Percentiles rank a stretch among this genome's conserved stretches.
Conservation (phyloP, 2,329 filamentous ascomycete species). For the Gnomoniopsis sp. region DNA sequence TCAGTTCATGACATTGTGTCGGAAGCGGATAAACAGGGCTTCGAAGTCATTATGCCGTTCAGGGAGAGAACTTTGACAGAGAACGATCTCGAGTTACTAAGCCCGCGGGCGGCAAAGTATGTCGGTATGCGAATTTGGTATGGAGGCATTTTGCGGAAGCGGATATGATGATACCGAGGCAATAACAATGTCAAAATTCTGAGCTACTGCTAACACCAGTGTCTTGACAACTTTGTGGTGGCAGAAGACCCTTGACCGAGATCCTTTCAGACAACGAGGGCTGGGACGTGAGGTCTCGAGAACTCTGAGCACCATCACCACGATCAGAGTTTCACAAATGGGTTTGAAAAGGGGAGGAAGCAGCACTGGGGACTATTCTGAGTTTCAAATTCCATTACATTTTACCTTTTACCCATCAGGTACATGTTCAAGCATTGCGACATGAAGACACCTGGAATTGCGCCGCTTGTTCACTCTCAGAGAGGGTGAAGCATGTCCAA, state of each 20-base stretch:
- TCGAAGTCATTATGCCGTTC: conserved; percentile 26
- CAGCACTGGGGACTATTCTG: no score
- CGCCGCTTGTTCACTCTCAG: no score
- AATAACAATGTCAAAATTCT: not conserved
- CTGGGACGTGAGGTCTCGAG: no score
- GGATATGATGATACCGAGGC: not conserved
- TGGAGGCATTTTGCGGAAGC: conserved; percentile 42
- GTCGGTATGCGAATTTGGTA: conserved; percentile 54
- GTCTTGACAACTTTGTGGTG: not conserved
- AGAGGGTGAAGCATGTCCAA: no score
- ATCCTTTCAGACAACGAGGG: no score
- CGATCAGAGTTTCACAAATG: no score
- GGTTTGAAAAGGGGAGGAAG: no score
- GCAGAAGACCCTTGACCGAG: no score
- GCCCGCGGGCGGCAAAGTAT: conserved; percentile 62
- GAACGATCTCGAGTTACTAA: conserved; percentile 55
- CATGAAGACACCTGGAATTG: not conserved
- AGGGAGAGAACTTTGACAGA: conserved; percentile 24
- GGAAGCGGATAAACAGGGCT: conserved; percentile 43
- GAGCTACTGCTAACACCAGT: not conserved
- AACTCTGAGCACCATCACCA: no score
- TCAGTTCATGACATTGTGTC: conserved; percentile 46
- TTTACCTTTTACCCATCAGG: not conserved
- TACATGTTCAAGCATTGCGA: not conserved
- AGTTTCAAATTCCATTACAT: no score